Percentiles rank a stretch among this genome's conserved stretches.
These are phyloP conservation scores for Chlamydomonas sphaeroides DNA, from an alignment of 139 green algal species.

Conservation along the genomic window DNA sequence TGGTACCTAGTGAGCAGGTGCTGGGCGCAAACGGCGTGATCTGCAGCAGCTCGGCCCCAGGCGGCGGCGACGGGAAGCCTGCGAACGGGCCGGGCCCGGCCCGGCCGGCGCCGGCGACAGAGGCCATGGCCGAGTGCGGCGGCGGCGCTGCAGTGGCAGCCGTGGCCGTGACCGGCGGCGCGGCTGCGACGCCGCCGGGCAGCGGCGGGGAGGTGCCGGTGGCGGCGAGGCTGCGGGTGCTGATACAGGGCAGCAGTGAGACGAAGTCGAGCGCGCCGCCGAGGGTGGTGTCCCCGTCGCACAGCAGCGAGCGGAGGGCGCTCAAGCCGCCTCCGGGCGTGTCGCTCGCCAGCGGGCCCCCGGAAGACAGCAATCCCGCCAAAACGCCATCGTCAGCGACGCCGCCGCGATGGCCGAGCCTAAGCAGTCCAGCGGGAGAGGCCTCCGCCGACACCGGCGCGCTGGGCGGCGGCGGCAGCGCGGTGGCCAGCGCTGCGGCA, in stretches of 20 bases:
- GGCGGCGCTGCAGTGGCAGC: too few species aligned
- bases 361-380: too few species aligned
- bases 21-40: slow-evolving; percentile 11
- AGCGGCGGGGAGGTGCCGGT: neutral
- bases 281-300: neutral
- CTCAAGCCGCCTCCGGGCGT: neutral
- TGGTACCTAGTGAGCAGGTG: neutral
- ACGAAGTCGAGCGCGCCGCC: slow-evolving; percentile 11
- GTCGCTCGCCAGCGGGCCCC: too few species aligned
- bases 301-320: neutral
- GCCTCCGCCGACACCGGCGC: too few species aligned
- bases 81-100: neutral
- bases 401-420: too few species aligned
- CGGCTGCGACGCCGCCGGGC: neutral
- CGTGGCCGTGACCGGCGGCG: too few species aligned
- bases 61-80: slow-evolving; percentile 1
- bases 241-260: slow-evolving; percentile 23
- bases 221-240: slow-evolving; percentile 14
- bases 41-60: slow-evolving; percentile 16
- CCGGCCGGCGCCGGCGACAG: neutral
- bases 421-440: too few species aligned
- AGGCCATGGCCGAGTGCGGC: neutral
- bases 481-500: too few species aligned
- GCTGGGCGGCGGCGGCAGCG: too few species aligned
- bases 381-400: too few species aligned